Evolutionary conservation across 805 yeast species (phyloP), one percentile per base, ranked within the genome.

Genomic region (Ogataea ramenticola): DNA sequence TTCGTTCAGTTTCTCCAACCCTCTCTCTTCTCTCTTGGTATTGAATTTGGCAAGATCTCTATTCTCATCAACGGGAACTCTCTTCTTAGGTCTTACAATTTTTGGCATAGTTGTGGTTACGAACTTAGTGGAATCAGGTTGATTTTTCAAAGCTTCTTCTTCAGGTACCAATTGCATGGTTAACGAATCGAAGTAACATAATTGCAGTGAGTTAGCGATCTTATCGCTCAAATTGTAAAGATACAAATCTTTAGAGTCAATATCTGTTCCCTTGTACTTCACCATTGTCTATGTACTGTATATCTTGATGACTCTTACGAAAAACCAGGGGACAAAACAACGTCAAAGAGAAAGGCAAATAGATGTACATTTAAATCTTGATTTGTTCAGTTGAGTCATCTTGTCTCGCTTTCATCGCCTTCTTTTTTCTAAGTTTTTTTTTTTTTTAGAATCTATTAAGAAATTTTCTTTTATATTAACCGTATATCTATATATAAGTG

Each of bases 131-230:
- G 29, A 5, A 14, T 26, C 27, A 4, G 41, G 14, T 21, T 49
- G 50, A 12, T 49, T 48, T 33, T 44, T 50, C 14, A 48, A 27
- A 22, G 48, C 51, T n/a, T 56, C 49, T 2, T 47, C 43, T 36
- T 57, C 48, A 3, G 57, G 22, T 39, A 49, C 49, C 44, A 47
- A 47, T 46, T 67, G 66, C 7, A 69, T 58, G 0, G 78, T 72
- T 6, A 66, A 51, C 1, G 75, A 65, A 53, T 80, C 85, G 57
- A 82, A 81, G 49, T 70, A 69, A 56, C 80, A 59, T 50, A 81
- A 55, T 50, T 74, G 67, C 42, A 83, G 58, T 0, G 82, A 72
- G 24, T 66, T 50, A 14, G 74, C 42, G 2, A 81, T 54, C 1
- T 58, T 52, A 1, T 57, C 50, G 2, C 73, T 54, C 15, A 80